phyloP scores from a whole-genome alignment of 768 basidiomycete species.

The Cystofilobasidium bisporidii region DNA sequence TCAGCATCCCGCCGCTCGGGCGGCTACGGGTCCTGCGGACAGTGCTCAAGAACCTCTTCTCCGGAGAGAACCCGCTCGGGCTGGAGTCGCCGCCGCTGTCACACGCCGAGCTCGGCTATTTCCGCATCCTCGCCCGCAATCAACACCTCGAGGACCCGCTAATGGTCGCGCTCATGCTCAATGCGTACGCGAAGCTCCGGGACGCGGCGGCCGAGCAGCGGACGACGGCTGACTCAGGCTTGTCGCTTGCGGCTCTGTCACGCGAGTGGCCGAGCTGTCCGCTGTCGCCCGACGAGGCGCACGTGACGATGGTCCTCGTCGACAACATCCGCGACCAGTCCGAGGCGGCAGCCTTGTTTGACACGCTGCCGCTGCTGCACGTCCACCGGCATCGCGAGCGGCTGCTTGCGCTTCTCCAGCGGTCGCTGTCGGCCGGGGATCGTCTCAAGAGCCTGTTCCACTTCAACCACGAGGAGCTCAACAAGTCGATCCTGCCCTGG shows the following conservation, averaged over 20 bases:
- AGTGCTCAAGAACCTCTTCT: not conserved
- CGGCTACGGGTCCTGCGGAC: not conserved
- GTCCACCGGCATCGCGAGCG: slow-evolving; percentile 3
- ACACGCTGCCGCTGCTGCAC: not conserved
- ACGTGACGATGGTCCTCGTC: not conserved
- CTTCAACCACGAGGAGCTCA: too few relatives aligned
- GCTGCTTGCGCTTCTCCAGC: not conserved
- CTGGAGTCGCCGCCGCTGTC: not conserved
- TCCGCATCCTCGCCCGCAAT: not conserved
- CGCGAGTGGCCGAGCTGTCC: not conserved
- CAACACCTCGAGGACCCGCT: not conserved
- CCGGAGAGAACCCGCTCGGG: not conserved
- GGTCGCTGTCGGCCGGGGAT: not conserved
- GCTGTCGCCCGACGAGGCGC: not conserved
- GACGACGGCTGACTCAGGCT: not conserved
- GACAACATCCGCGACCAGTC: not conserved
- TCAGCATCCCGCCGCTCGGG: not conserved
- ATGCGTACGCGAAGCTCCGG: not conserved
- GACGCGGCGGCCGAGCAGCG: not conserved
- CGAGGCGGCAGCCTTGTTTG: not conserved
- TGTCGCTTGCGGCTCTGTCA: not conserved
- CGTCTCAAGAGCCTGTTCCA: not conserved
- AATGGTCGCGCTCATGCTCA: not conserved
- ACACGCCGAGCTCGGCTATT: not conserved
- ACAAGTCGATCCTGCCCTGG: not conserved